Evolutionary conservation across 495 filamentous ascomycete genomes (phyloP), one percentile per base, ranked within the genome.

Genomic region (Aspergillus sparsus): DNA sequence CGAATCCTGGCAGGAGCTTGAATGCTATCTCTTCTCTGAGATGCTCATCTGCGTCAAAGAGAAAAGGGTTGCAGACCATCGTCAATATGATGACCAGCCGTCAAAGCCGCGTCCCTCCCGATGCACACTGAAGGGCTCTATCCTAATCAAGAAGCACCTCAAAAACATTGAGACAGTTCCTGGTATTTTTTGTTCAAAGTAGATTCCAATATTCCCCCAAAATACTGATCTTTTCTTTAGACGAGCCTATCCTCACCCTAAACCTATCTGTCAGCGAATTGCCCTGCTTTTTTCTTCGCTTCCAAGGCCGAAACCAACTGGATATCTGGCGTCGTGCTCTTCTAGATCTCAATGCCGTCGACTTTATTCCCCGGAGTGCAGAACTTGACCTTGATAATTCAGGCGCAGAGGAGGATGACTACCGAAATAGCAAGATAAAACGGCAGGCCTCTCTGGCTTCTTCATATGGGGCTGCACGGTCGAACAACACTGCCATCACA

Each of bases 21-120:
- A 98, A 71, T 99, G 95, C 71, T 99, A 90, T 74, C 83, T 99
- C 18, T 99, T 98, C 69, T 89, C 88, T 4, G 94, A 98, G 74
- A 99, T 99, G 94, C 92, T 99, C 53, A 99, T 99, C 63, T 99
- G 94, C 71, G 92, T 98, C 60, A 99, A 97, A 74, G 94, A 98
- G 69, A 97, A 96, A 82, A 95, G 92, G 72, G 72, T 80, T 31
- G 62, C 77, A 5, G 80, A 82, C 7, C 71, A 71, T 63, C 83
- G 85, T 39, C 83, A 84, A 31, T 77, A 76, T 27, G 77, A 82
- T 34, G 84, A 86, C 13, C 80, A 80, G 5, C 70, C 74, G n/a
- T 69, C 79, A 31, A 80, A 78, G 66, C 80, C 77, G 47, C 94
- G 89, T 71, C 72, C 82, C 7, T 86, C 82, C 4, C 85, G 91